These are phyloP conservation scores for Yarrowia galli DNA, from an alignment of 1,139 yeast genomes.

Conservation along the genomic window DNA sequence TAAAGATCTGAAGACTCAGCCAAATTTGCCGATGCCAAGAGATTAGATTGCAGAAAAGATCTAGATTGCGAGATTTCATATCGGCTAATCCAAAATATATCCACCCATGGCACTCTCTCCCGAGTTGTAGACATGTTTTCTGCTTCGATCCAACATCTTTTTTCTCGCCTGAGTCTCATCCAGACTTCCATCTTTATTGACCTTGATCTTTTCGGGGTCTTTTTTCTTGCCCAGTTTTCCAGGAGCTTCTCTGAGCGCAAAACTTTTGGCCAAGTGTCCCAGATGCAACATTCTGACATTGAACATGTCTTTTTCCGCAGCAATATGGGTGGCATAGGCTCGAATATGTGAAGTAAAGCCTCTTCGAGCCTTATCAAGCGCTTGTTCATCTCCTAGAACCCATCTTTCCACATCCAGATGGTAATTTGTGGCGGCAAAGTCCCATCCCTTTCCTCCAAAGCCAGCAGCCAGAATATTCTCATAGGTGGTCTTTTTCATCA, in stretches of 20 bases:
- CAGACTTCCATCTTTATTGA: slow-evolving; percentile 39
- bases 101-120: slow-evolving; percentile 44
- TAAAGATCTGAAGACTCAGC: too few species aligned
- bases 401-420: slow-evolving; percentile 90
- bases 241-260: slow-evolving; percentile 94
- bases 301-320: slow-evolving; percentile 77
- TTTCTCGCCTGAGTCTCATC: slow-evolving; percentile 35
- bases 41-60: too few species aligned
- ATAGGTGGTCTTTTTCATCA: slow-evolving; percentile 60
- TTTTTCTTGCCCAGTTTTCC: slow-evolving; percentile 66
- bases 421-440: slow-evolving; percentile 94
- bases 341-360: slow-evolving; percentile 90
- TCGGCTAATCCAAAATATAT: slow-evolving; percentile 1
- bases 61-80: too few species aligned
- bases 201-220: slow-evolving; percentile 45
- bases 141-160: slow-evolving; percentile 27
- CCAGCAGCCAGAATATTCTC: slow-evolving; percentile 62
- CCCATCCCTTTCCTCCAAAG: slow-evolving; percentile 77
- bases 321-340: slow-evolving; percentile 95
- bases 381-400: slow-evolving; percentile 71
- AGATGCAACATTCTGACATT: slow-evolving; percentile 83
- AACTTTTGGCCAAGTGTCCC: slow-evolving; percentile 94
- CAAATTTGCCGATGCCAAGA: too few species aligned
- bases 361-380: slow-evolving; percentile 71
- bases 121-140: slow-evolving; percentile 42